Percentiles rank a stretch among this genome's conserved stretches.
Conservation (phyloP, 2,329 filamentous ascomycete genomes). For the Pseudonectria foliicola region DNA sequence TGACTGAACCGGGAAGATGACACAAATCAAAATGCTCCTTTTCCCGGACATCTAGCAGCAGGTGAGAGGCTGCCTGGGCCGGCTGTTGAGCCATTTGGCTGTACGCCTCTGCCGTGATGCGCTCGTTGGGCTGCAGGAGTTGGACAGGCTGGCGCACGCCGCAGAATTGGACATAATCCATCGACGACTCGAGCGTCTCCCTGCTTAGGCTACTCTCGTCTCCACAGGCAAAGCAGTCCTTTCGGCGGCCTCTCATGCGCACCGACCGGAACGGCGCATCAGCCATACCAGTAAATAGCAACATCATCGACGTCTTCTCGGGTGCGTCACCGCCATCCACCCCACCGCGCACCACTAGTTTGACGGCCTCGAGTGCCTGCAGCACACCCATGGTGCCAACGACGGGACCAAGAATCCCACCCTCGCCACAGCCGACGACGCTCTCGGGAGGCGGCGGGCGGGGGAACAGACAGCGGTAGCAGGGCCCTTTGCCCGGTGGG, state of each 20-base stretch:
- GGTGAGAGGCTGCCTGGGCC: conserved; percentile 28
- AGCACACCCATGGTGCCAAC: conserved; percentile 90
- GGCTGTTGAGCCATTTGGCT: conserved; percentile 19
- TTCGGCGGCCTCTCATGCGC: conserved; percentile 60
- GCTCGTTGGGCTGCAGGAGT: conserved; percentile 55
- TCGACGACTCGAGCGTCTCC: conserved; percentile 48
- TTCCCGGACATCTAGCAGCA: conserved; percentile 78
- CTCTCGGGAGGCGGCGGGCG: conserved; percentile 76
- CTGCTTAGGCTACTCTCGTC: conserved; percentile 40
- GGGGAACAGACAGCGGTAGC: conserved; percentile 90
- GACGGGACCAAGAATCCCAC: conserved; percentile 84
- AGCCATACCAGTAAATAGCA: conserved; percentile 42
- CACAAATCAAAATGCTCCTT: conserved; percentile 79
- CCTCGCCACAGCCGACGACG: conserved; percentile 83
- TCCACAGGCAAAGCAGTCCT: conserved; percentile 72
- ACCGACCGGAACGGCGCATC: conserved; percentile 61
- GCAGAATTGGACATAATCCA: conserved; percentile 86
- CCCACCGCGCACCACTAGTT: conserved; percentile 54
- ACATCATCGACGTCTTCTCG: conserved; percentile 26
- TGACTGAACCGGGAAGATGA: conserved; percentile 67
- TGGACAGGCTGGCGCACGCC: conserved; percentile 51
- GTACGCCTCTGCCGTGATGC: conserved; percentile 61
- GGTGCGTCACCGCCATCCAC: conserved; percentile 12
- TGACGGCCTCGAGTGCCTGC: conserved; percentile 84
- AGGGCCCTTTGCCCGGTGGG: conserved; percentile 69